Percentiles rank a stretch among this genome's conserved stretches.
These are phyloP conservation scores for Priceomyces medius DNA, from an alignment of 805 yeast species.

Conservation along the genomic window DNA sequence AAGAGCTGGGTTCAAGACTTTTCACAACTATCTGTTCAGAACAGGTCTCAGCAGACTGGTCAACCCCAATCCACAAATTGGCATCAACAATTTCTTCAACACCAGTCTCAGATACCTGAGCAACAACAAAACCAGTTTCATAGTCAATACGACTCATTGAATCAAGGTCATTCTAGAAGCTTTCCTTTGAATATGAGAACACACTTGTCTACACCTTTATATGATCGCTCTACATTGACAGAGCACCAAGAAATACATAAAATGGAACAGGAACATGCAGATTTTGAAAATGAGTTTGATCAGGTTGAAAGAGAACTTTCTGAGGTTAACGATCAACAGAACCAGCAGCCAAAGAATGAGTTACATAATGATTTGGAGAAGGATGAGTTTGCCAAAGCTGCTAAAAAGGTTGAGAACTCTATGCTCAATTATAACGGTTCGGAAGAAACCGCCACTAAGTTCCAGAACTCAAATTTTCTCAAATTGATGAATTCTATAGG, in stretches of 20 bases:
- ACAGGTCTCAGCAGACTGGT: slow-evolving; percentile 3
- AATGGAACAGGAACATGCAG: slow-evolving; percentile 22
- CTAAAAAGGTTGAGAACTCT: slow-evolving; percentile 32
- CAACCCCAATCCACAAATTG: slow-evolving; percentile 10
- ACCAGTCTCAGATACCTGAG: slow-evolving; percentile 3
- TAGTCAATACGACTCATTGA: slow-evolving; percentile 7
- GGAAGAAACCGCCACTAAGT: slow-evolving; percentile 27
- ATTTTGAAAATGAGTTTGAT: slow-evolving; percentile 33
- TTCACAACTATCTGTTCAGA: slow-evolving; percentile 19
- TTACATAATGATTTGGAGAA: slow-evolving; percentile 22
- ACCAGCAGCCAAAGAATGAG: slow-evolving; percentile 5
- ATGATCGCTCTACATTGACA: slow-evolving; percentile 9
- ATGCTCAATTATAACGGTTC: slow-evolving; percentile 18
- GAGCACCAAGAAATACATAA: slow-evolving; percentile 31
- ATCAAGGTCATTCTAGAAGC: slow-evolving; percentile 5
- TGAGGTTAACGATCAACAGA: slow-evolving; percentile 7
- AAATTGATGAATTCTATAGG: slow-evolving; percentile 41
- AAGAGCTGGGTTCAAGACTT: slow-evolving; percentile 31
- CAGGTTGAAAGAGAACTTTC: slow-evolving; percentile 29
- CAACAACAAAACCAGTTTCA: slow-evolving; percentile 6
- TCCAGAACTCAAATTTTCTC: slow-evolving; percentile 36
- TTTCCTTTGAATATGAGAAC: slow-evolving; percentile 20
- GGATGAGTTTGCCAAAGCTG: slow-evolving; percentile 40
- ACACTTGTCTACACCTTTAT: slow-evolving; percentile 16
- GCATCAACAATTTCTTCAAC: slow-evolving; percentile 13